Evolutionary conservation across 73 alveolate genomes (phyloP), one percentile per base, ranked within the genome.

Genomic region (Loxodes magnus): DNA sequence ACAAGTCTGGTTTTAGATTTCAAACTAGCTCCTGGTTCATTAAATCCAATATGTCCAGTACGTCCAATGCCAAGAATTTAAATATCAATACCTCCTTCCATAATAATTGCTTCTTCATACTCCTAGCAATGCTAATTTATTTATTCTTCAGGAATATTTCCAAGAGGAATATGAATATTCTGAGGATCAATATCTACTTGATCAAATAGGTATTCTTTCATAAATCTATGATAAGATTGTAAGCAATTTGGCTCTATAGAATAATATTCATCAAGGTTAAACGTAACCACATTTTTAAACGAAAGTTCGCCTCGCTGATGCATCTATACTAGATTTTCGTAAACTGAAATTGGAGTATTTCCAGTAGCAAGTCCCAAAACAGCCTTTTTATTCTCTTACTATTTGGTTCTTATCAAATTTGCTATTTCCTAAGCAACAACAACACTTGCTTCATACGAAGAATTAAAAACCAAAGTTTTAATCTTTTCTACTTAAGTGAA

Each of bases 31-130:
- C 94, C 94, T 35, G 94, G 94, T 41, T 82, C 94, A 63, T 82
- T 82, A 62, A 82, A 82, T 2, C 90, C 94, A 52, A 82, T 82
- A 59, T 82, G 94, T 2, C 94, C 94, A 69, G 84, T 67, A 34
- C 90, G 63, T 33, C 94, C 94, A 17, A 82, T 64, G 14, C 94
- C 94, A 35, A 82, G 69, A 10, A 82, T 61, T 56, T 68, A 60
- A 38, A 82, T 44, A 62, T 82, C 87, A 48, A 82, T 59, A 69
- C 87, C 87, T 20, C 70, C 83, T 4, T 26, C 54, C n/a, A 41
- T 59, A 22, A 52, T 37, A 3, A 49, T 68, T 64, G 56, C 51
- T 5, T 54, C 61, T 30, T 74, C 80, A 57, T 79, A 79, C 3
- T 79, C 56, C 36, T 38, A 44, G 16, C 81, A 69, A 58, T 39